phyloP scores from a whole-genome alignment of 2,329 filamentous ascomycete genomes.

The Paecilomyces sp. region DNA sequence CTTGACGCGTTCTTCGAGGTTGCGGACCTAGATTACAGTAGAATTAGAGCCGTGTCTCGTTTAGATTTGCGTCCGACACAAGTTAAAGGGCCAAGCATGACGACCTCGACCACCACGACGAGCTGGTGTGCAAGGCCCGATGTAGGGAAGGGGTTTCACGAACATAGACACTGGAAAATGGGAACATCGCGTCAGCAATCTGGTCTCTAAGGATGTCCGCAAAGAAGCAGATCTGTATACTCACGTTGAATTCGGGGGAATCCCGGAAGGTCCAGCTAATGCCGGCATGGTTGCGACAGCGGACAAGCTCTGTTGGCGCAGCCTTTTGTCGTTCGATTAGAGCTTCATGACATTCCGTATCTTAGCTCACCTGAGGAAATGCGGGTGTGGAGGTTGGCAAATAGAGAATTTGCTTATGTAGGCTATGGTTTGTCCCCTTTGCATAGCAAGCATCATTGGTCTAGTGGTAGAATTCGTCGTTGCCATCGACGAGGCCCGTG shows the following conservation, averaged over 20 bases:
- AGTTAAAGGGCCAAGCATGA: no score
- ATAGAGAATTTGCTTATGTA: not conserved
- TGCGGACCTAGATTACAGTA: conserved; percentile 49
- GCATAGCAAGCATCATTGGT: conserved; percentile 30
- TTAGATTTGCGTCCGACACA: not conserved
- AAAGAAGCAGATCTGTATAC: conserved; percentile 6
- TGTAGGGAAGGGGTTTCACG: conserved; percentile 9
- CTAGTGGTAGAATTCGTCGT: conserved; percentile 41
- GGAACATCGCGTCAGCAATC: conserved; percentile 10
- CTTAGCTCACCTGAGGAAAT: not conserved
- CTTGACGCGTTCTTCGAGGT: conserved; percentile 89
- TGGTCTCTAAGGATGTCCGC: not conserved
- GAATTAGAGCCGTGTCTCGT: not conserved
- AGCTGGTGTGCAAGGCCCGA: not conserved
- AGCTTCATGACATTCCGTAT: not conserved
- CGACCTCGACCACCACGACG: no score
- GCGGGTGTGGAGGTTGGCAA: not conserved
- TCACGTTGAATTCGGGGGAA: conserved; percentile 35
- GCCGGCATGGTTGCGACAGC: conserved; percentile 30
- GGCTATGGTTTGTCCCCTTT: no score
- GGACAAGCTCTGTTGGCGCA: conserved; percentile 9
- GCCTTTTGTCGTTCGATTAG: not conserved
- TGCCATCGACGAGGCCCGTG: conserved; percentile 41
- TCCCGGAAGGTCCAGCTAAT: conserved; percentile 19
- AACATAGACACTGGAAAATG: conserved; percentile 33